Evolutionary conservation across 2,329 filamentous ascomycete genomes (phyloP).

Genomic region (Juglanconis oblonga): DNA sequence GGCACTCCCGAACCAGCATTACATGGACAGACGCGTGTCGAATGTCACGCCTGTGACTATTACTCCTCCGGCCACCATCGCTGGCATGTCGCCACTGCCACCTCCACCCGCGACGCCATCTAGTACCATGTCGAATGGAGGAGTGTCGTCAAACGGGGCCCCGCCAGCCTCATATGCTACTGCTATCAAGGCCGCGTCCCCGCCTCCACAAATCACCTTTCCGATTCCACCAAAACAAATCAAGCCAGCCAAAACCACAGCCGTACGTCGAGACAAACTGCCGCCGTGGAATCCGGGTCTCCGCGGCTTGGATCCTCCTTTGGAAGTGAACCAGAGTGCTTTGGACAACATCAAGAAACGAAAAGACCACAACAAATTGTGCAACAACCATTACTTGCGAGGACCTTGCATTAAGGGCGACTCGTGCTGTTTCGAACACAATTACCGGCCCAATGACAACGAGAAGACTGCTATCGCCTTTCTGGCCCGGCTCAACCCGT

Average conservation of each 20-base stretch:
- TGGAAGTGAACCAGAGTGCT: slow-evolving; percentile 41
- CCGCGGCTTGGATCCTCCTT: slow-evolving; percentile 53
- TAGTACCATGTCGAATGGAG: slow-evolving; percentile 3
- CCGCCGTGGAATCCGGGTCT: slow-evolving; percentile 50
- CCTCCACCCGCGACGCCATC: slow-evolving; percentile 26
- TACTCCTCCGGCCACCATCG: slow-evolving; percentile 10
- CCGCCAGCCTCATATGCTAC: slow-evolving; percentile 37
- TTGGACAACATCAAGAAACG: slow-evolving; percentile 56
- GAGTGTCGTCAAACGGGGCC: not conserved
- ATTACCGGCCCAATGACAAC: slow-evolving; percentile 49
- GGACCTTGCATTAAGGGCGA: slow-evolving; percentile 54
- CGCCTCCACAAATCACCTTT: slow-evolving; percentile 41
- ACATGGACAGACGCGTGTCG: slow-evolving; percentile 31
- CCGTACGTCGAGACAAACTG: slow-evolving; percentile 22
- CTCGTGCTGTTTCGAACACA: slow-evolving; percentile 56
- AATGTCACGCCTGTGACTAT: slow-evolving; percentile 16
- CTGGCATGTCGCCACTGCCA: slow-evolving; percentile 17
- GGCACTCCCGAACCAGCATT: not conserved
- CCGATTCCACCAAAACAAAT: slow-evolving; percentile 31
- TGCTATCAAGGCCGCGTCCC: slow-evolving; percentile 38
- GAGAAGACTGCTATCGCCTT: slow-evolving; percentile 56
- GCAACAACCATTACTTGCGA: slow-evolving; percentile 60
- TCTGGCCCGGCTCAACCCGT: slow-evolving; percentile 56
- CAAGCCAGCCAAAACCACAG: slow-evolving; percentile 18
- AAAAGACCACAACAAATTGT: slow-evolving; percentile 53